phyloP scores from a whole-genome alignment of 352 stramenopile species.

The Pythium vanterpoolii region DNA sequence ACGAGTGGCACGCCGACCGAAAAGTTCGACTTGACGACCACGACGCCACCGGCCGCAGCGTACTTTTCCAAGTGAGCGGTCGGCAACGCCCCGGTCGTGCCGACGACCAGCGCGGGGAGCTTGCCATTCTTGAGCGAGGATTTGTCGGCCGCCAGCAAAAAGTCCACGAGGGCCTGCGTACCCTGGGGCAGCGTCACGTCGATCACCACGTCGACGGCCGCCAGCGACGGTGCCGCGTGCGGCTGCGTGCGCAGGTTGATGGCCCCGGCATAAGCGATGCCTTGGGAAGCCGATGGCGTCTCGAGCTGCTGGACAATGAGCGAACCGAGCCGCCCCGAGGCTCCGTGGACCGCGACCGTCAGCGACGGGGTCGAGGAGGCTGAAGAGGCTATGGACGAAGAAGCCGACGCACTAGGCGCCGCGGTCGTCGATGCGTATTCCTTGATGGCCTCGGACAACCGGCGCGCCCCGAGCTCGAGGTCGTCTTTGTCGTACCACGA shows the following conservation, averaged over 20 bases:
- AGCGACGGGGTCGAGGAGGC: conserved; percentile 22
- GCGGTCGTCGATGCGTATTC: conserved; percentile 51
- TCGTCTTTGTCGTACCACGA: conserved; percentile 85
- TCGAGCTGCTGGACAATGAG: conserved; percentile 68
- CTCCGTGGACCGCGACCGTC: conserved; percentile 67
- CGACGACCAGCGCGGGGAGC: conserved; percentile 68
- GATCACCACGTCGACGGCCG: conserved; percentile 66
- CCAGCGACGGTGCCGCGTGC: conserved; percentile 31
- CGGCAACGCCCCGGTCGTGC: conserved; percentile 65
- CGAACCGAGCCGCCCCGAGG: conserved; percentile 59
- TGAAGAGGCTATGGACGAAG: conserved; percentile 23
- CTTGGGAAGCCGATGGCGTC: conserved; percentile 42
- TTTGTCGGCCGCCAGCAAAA: conserved; percentile 53
- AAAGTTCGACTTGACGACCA: conserved; percentile 83
- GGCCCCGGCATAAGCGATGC: conserved; percentile 45
- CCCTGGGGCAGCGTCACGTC: conserved; percentile 75
- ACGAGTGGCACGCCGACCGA: conserved; percentile 80
- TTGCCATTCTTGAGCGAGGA: conserved; percentile 59
- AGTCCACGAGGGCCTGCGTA: conserved; percentile 59
- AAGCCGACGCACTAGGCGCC: conserved; percentile 11
- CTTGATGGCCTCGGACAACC: conserved; percentile 64
- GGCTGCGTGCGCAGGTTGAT: conserved; percentile 65
- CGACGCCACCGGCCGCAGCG: conserved; percentile 42
- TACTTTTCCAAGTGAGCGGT: conserved; percentile 60
- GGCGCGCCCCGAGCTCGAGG: conserved; percentile 69